A percentile compares a stretch with the other conserved stretches of the same genome.
Conservation (phyloP, 2,329 filamentous ascomycete species). For the Fusarium floridanum region DNA sequence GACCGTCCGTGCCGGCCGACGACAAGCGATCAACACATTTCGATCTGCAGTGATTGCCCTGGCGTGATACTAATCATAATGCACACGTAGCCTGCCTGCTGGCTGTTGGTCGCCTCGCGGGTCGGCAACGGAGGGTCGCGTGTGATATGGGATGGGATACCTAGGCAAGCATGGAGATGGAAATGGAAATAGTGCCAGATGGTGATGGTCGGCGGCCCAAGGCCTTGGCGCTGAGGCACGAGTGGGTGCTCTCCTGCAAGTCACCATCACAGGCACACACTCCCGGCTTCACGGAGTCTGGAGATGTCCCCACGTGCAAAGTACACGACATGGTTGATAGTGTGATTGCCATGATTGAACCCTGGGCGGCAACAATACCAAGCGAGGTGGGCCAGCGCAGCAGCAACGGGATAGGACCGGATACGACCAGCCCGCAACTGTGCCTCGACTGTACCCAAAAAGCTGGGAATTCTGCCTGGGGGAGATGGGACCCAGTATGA, state of each 20-base stretch:
- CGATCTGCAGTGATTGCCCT: slow-evolving; percentile 20
- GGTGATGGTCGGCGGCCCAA: slow-evolving; percentile 6
- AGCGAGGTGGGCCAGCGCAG: neutral
- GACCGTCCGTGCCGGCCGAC: neutral
- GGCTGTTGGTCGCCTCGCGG: slow-evolving; percentile 13
- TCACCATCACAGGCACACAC: slow-evolving; percentile 10
- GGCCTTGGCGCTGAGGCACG: slow-evolving; percentile 25
- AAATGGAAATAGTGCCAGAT: slow-evolving; percentile 31
- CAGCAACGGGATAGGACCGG: slow-evolving; percentile 6
- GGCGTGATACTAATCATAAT: slow-evolving; percentile 1
- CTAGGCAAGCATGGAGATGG: slow-evolving; percentile 31
- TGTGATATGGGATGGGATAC: slow-evolving; percentile 2
- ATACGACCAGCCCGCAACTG: neutral
- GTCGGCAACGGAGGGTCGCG: slow-evolving; percentile 6
- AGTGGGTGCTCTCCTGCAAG: slow-evolving; percentile 28
- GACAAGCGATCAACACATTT: slow-evolving; percentile 8
- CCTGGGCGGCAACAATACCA: neutral
- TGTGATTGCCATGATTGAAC: neutral
- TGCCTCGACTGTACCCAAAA: neutral
- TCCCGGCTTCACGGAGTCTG: slow-evolving; percentile 7
- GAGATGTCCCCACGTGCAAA: slow-evolving; percentile 5
- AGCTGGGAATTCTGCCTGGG: neutral
- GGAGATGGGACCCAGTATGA: neutral
- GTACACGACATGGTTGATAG: neutral
- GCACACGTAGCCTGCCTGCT: neutral